These are phyloP conservation scores for Pinus albicaulis DNA, from an alignment of 75 land plant genomes.

Conservation along the genomic window DNA sequence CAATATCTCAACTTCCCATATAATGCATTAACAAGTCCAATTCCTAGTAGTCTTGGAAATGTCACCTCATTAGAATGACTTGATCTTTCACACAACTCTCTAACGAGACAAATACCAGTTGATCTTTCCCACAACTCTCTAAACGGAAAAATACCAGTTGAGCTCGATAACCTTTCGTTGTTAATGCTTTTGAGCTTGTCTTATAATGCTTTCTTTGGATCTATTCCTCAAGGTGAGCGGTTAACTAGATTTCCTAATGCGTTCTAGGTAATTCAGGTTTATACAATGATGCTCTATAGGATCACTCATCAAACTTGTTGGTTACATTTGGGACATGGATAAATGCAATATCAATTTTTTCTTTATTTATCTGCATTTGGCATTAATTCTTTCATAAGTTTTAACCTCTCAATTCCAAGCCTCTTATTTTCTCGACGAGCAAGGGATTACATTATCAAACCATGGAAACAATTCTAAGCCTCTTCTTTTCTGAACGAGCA, in stretches of 20 bases:
- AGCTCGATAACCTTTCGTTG: constrained; percentile 39
- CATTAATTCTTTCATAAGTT: constrained; percentile 43
- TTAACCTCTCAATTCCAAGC: constrained; percentile 33
- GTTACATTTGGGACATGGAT: constrained; percentile 16
- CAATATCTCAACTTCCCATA: constrained; percentile 59
- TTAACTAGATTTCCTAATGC: constrained; percentile 59
- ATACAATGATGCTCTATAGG: constrained; percentile 29
- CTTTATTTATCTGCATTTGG: constrained; percentile 43
- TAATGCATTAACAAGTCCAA: constrained; percentile 54
- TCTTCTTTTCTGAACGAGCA: constrained; percentile 32
- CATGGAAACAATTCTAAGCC: constrained; percentile 14
- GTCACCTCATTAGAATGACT: constrained; percentile 33
- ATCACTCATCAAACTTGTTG: constrained; percentile 5
- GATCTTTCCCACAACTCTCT: constrained; percentile 67
- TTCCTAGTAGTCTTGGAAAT: constrained; percentile 38
- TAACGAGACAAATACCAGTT: constrained; percentile 58
- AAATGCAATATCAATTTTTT: constrained; percentile 19
- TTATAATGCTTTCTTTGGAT: constrained; percentile 55
- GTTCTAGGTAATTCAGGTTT: constrained; percentile 68
- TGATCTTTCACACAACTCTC: constrained; percentile 67
- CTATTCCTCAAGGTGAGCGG: constrained; percentile 35
- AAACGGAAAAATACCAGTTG: constrained; percentile 56
- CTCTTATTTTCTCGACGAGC: constrained; percentile 31
- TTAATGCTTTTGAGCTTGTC: constrained; percentile 48
- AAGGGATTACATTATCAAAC: constrained; percentile 28